Conservation (phyloP, 2,329 filamentous ascomycete species). For the Cladobotryum mycophilum region DNA sequence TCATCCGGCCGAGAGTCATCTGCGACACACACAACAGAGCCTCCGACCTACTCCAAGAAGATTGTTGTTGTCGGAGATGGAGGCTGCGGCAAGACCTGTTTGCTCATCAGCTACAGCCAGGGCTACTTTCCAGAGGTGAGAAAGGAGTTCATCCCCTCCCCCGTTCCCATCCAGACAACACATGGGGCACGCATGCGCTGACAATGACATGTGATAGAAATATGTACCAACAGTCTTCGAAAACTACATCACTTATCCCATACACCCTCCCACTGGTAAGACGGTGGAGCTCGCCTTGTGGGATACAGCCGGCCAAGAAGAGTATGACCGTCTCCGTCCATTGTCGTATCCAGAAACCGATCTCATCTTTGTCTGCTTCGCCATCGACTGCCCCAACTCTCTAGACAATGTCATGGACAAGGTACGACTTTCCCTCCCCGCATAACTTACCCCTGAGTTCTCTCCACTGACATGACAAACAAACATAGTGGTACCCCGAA, state of each 20-base stretch:
- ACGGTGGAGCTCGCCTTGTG: conserved; percentile 93
- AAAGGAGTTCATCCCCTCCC: not conserved
- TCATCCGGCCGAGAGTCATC: conserved; percentile 71
- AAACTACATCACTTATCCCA: conserved; percentile 98
- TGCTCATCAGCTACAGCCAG: conserved; percentile 97
- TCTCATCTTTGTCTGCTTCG: conserved; percentile 96
- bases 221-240: conserved; percentile 99
- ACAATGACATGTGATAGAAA: conserved; percentile 59
- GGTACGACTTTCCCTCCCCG: conserved; percentile 43
- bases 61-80: conserved; percentile 98
- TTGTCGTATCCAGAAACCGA: conserved; percentile 98
- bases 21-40: conserved; percentile 80
- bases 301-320: conserved; percentile 98
- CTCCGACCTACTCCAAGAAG: conserved; percentile 94
- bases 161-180: not conserved
- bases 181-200: not conserved
- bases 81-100: conserved; percentile 96
- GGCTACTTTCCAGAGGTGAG: conserved; percentile 97
- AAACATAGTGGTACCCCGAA: conserved; percentile 90
- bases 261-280: conserved; percentile 81
- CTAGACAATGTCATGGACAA: conserved; percentile 99
- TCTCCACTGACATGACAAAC: conserved; percentile 19
- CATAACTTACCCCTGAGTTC: not conserved
- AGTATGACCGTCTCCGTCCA: conserved; percentile 92
- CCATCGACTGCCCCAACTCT: conserved; percentile 97